phyloP scores from a whole-genome alignment of 495 filamentous ascomycete species.

The Penicillium canescens region DNA sequence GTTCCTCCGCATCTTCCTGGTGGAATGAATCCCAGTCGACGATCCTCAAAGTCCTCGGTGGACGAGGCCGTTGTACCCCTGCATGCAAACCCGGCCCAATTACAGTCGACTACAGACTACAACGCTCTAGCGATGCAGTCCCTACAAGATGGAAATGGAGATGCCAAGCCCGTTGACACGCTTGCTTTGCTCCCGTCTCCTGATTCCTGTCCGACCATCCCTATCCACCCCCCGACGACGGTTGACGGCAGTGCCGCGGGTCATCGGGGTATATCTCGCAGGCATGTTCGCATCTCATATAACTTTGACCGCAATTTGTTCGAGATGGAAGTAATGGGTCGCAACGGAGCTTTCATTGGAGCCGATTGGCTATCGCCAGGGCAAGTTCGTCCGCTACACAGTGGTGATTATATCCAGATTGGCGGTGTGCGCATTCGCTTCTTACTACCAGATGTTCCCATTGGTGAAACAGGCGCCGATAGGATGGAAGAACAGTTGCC shows the following conservation, averaged over 20 bases:
- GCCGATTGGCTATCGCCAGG: constrained; percentile 65
- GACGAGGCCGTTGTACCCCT: constrained; percentile 36
- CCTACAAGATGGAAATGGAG: constrained; percentile 37
- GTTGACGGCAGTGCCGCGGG: constrained; percentile 61
- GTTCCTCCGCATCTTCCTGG: constrained; percentile 41
- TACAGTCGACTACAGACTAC: constrained; percentile 45
- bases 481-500: constrained; percentile 62
- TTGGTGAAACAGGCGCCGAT: constrained; percentile 68
- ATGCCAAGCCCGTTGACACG: constrained; percentile 41
- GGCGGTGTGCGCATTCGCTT: constrained; percentile 75
- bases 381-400: constrained; percentile 63
- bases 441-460: constrained; percentile 68
- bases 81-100: constrained; percentile 45
- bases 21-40: constrained; percentile 42
- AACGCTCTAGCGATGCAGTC: constrained; percentile 51
- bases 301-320: constrained; percentile 73
- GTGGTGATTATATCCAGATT: constrained; percentile 75
- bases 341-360: constrained; percentile 85
- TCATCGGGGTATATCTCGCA: constrained; percentile 72
- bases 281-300: constrained; percentile 82
- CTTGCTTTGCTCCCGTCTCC: constrained; percentile 47
- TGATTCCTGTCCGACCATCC: constrained; percentile 70
- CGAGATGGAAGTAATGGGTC: constrained; percentile 76
- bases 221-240: constrained; percentile 75
- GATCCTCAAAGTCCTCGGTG: constrained; percentile 50